These are phyloP conservation scores for Talaromyces liani DNA, from an alignment of 495 filamentous ascomycete genomes.

Conservation along the genomic window DNA sequence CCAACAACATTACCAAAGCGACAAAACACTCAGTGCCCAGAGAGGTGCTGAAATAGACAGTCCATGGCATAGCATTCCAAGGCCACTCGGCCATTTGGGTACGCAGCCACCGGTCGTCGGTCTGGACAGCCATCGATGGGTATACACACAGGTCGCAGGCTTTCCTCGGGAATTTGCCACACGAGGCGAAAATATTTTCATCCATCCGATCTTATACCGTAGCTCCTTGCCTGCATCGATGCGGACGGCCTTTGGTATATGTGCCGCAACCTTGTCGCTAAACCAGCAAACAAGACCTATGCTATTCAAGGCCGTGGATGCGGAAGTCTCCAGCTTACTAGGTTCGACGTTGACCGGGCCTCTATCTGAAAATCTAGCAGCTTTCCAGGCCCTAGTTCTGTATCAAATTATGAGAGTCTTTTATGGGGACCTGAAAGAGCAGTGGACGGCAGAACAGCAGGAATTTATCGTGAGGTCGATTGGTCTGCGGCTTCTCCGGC, in stretches of 20 bases:
- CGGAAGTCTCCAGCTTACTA: background rate
- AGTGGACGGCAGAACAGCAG: background rate
- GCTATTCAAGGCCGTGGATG: constrained; percentile 1
- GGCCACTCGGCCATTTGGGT: constrained; percentile 1
- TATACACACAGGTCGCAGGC: background rate
- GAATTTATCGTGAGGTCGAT: background rate
- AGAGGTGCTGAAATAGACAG: background rate
- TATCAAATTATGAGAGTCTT: constrained; percentile 4
- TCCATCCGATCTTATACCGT: background rate
- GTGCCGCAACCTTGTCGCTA: background rate
- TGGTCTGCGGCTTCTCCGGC: background rate
- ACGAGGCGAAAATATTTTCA: background rate
- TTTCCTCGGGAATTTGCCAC: background rate
- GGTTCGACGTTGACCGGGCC: background rate
- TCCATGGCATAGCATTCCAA: background rate
- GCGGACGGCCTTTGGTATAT: background rate
- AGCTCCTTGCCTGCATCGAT: background rate
- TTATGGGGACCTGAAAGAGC: background rate
- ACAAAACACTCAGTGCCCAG: background rate
- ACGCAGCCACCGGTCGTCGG: background rate
- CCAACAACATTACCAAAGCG: background rate
- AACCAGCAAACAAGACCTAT: background rate
- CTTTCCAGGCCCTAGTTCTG: background rate
- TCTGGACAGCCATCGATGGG: background rate
- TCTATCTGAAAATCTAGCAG: background rate